Evolutionary conservation across 345 rosid genomes (phyloP), one percentile per base, ranked within the genome.

Genomic region (Angophora floribunda): DNA sequence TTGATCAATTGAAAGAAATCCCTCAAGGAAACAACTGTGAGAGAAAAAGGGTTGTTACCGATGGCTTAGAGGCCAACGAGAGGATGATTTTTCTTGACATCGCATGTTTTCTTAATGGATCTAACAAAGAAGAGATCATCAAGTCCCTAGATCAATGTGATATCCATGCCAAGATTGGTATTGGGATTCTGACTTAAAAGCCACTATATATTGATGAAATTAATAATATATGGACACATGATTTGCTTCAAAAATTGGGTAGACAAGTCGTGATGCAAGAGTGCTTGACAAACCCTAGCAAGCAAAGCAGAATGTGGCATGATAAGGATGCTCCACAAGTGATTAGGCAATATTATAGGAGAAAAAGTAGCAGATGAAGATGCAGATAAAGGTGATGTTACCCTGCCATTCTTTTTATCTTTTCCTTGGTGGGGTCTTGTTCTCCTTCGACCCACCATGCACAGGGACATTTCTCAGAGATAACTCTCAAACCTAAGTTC

Each of bases 381-480:
- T 55, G 61, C 61, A 55, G 22, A 55, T 0, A 19, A 55, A 55
- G 61, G 12, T 4, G 61, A 22, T 55, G 61, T 26, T 8, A 5
- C 22, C 28, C 22, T 55, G 61, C 9, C 61, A 55, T 55, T 55
- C 5, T 55, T 55, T 55, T 55, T 55, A 21, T 55, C 61, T 26
- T 36, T 36, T 55, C 61, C 61, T 55, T 55, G 61, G 61, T 0
- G 28, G 0, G 2, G 61, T 55, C 61, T 55, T 55, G 61, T 55
- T 55, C 61, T 55, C 22, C 12, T 26, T 55, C 28, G 22, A 55
- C 8, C 28, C 6, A 8, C 61, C 28, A 55, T 22, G 61, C 28
- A 0, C 28, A 55, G 0, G 0, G 61, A 55, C 28, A 55, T 55
- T 55, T 55, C 61, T 55, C 0, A 3, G 28, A 55, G 61, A 55